Base-by-base conservation (phyloP, 768 basidiomycete species). In the Hypholoma fasciculare region DNA sequence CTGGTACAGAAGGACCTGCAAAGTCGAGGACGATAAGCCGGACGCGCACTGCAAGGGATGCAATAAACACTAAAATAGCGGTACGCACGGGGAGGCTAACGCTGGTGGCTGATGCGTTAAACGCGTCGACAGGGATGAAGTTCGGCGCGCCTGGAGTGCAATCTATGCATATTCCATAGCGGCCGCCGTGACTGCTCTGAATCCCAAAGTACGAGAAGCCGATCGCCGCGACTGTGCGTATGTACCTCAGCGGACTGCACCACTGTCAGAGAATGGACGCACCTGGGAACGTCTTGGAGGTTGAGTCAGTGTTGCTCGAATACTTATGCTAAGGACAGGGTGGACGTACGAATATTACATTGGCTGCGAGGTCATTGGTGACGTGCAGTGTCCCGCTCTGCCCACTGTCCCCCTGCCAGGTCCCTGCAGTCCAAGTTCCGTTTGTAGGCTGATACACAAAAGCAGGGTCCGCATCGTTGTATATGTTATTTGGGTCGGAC, bases 121-220 rank as follows among this genome's bases (percentile, higher is more conserved):
- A 60, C 2, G 59, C 70, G 49, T 71, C 64, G 34, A 71, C 68
- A 1, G 27, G 37, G 7, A 60, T 52, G 43, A 63, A 69, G 37
- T 59, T 52, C 1, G 57, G 66, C 17, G 61, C 43, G 36, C 64
- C 62, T 17, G 65, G 64, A 49, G 69, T 65, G 56, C 69, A 71
- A 49, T 71, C 70, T 19, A 71, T 56, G 47, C 69, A 71, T 9
- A 70, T 69, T 16, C 64, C 65, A 46, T 69, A 71, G 6, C 53
- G 42, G 2, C 65, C 69, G 7, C 70, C 69, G 38, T 57, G 55
- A 20, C 61, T 67, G 27, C 66, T 58, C 16, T 13, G 47, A 11
- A 71, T 70, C n/a, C 70, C 70, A 54, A 59, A 71, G 53, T 70
- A 70, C 27, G 62, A 68, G 40, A 71, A 66, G 5, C 60, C 70